Base-by-base conservation (phyloP, 305 asterid species). In the Rubia balearica region DNA sequence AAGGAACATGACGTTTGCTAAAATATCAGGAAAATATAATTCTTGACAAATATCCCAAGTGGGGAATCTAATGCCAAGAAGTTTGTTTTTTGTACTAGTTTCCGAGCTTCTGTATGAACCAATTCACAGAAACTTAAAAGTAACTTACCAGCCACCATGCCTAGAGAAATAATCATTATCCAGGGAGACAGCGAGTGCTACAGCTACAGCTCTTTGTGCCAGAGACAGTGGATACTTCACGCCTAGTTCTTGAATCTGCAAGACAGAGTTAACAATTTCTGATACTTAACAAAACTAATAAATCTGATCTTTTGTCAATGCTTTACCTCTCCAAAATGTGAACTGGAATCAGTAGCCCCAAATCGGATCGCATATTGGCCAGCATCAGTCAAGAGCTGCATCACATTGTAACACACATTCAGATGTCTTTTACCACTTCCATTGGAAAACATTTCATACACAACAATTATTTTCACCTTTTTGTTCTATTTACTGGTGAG, bases 361-460 rank as follows among this genome's bases (percentile, higher is more conserved):
- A 93, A 93, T 40, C 92, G 87, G 72, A 93, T 90, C 78, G 89
- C 96, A 78, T 93, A 93, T 85, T 93, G 97, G 75, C 98, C 98
- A 78, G 98, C 98, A 82, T 93, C 97, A 61, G 97, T 90, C 71
- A 93, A 84, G 65, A 92, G 78, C 95, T 90, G 91, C 48, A 64
- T 38, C 51, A 64, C 24, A 38, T 38, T 57, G 62, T 21, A 57
- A 8, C 17, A 64, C 11, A 64, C 8, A 38, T 38, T 14, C 68
- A 64, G 24, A n/a, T 19, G 38, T 38, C 68, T 64, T 17, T n/a
- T 64, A 64, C 17, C 67, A 14, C 24, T 62, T 59, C 61, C 13
- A 22, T 22, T 22, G 9, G 36, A 21, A 59, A 59, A 59, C 42
- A 21, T 65, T 46, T 53, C 19, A 5, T 19, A 14, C 21, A 22